Evolutionary conservation across 2,329 filamentous ascomycete genomes (phyloP).

Genomic region (Xylaria sp.): DNA sequence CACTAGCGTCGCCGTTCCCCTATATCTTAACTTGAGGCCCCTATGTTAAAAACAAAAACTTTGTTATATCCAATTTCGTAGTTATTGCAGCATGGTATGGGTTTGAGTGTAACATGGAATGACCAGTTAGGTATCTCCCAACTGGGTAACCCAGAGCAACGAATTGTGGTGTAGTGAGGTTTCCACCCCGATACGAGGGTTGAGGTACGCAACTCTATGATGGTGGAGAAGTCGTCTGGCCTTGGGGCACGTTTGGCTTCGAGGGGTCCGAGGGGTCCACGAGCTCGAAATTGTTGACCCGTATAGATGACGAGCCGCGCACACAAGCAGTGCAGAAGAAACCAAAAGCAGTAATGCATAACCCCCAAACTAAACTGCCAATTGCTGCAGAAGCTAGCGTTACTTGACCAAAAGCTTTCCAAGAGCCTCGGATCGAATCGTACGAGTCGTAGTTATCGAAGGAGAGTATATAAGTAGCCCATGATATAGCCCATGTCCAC

Average conservation of each 20-base stretch:
- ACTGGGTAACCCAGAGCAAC: background rate
- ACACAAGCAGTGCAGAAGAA: constrained; percentile 53
- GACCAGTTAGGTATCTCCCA: background rate
- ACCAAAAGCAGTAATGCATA: constrained; percentile 52
- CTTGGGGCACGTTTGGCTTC: constrained; percentile 1
- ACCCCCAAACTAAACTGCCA: constrained; percentile 55
- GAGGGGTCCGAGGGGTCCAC: constrained; percentile 13
- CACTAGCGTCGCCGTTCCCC: no score
- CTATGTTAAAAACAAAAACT: no score
- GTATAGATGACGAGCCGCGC: constrained; percentile 36
- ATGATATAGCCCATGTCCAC: constrained; percentile 56
- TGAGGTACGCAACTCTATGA: background rate
- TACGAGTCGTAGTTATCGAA: constrained; percentile 40
- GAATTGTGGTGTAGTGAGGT: background rate
- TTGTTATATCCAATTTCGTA: no score
- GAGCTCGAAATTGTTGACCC: constrained; percentile 43
- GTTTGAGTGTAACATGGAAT: background rate
- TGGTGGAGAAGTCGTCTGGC: background rate
- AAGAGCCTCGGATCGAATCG: constrained; percentile 28
- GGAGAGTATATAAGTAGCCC: constrained; percentile 46
- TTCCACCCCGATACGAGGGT: background rate
- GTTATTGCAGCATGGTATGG: no score
- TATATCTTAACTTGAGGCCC: no score
- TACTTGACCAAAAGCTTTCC: constrained; percentile 47
- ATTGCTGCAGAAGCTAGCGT: constrained; percentile 55